Percentiles rank a stretch among this genome's conserved stretches.
Conservation (phyloP, 2,329 filamentous ascomycete species). For the Rosellinia necatrix region DNA sequence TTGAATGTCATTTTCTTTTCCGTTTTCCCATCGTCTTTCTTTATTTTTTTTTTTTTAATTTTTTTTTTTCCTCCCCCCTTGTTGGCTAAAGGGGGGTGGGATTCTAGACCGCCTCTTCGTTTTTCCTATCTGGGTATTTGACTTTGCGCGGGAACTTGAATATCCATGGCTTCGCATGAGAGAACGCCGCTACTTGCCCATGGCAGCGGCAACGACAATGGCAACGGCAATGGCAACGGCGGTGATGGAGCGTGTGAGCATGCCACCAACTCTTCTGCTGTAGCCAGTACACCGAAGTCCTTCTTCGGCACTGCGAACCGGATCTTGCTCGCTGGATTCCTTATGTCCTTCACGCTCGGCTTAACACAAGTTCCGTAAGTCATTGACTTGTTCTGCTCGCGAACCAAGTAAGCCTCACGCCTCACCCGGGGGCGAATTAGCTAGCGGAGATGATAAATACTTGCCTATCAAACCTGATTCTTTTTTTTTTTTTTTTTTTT, state of each 20-base stretch:
- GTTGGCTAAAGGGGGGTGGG: not conserved
- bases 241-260: constrained; percentile 10
- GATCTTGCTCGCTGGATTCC: constrained; percentile 40
- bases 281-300: constrained; percentile 12
- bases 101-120: not conserved
- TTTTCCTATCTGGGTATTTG: not conserved
- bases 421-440: too few relatives aligned
- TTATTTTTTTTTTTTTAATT: not conserved
- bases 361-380: constrained; percentile 41
- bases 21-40: not conserved
- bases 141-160: not conserved
- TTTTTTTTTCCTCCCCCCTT: not conserved
- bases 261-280: not conserved
- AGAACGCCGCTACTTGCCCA: constrained; percentile 25
- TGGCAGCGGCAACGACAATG: not conserved
- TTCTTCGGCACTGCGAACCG: constrained; percentile 38
- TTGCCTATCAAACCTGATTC: too few relatives aligned
- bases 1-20: not conserved
- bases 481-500: too few relatives aligned
- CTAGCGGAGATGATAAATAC: too few relatives aligned
- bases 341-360: constrained; percentile 40
- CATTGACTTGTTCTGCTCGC: too few relatives aligned
- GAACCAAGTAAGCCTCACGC: too few relatives aligned
- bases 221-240: not conserved
- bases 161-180: constrained; percentile 32